These are phyloP conservation scores for Penicillium canescens DNA, from an alignment of 495 filamentous ascomycete species.

Conservation along the genomic window DNA sequence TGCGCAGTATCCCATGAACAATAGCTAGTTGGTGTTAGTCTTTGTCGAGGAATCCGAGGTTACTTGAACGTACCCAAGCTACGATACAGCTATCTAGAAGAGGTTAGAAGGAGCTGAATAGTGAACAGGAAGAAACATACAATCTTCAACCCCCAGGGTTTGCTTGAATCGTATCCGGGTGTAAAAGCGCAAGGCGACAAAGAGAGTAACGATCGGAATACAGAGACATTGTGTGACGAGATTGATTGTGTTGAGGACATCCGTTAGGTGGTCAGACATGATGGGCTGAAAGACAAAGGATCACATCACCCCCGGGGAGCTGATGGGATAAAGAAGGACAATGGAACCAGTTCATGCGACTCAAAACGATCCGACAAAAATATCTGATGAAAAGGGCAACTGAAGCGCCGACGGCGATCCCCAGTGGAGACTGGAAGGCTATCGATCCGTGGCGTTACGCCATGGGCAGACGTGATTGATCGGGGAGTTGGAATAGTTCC, in stretches of 20 bases:
- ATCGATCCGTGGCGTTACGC: conserved; percentile 4
- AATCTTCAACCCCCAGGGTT: conserved; percentile 40
- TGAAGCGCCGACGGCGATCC: neutral
- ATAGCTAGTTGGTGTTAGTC: conserved; percentile 13
- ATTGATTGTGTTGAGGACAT: conserved; percentile 40
- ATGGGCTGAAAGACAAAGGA: conserved; percentile 9
- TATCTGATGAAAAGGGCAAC: neutral
- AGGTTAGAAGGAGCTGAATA: conserved; percentile 11
- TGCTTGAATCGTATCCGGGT: conserved; percentile 39
- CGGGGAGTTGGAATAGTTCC: neutral
- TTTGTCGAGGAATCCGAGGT: neutral
- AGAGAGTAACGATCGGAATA: conserved; percentile 39
- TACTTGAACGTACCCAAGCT: conserved; percentile 34
- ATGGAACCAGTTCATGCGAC: neutral
- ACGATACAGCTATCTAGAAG: conserved; percentile 29
- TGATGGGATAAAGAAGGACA: conserved; percentile 1
- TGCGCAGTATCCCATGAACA: conserved; percentile 43
- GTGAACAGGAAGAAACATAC: conserved; percentile 22
- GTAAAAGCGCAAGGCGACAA: conserved; percentile 38
- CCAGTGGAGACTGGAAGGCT: conserved; percentile 1
- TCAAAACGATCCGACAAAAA: neutral
- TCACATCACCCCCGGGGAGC: neutral
- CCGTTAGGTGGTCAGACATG: conserved; percentile 32
- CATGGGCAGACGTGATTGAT: neutral
- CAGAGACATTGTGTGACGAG: conserved; percentile 47